Percentiles rank a stretch among this genome's conserved stretches.
Conservation (phyloP, 2,329 filamentous ascomycete genomes). For the Didymella segeticola region DNA sequence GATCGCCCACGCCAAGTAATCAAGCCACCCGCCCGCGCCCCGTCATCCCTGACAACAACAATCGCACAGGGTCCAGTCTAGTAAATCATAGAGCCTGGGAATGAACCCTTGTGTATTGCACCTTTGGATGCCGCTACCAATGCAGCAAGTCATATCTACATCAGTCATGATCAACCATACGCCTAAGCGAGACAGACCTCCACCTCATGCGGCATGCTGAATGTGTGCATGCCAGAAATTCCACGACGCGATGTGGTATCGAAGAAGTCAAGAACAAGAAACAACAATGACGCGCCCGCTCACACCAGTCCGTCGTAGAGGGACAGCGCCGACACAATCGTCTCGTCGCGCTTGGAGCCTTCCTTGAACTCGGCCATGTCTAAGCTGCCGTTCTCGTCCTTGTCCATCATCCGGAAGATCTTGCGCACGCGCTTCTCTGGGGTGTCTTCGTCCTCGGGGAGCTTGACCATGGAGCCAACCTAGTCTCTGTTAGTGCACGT, state of each 20-base stretch:
- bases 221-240: conserved; percentile 38
- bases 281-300: conserved; percentile 30
- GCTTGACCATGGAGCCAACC: conserved; percentile 99
- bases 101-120: conserved; percentile 18
- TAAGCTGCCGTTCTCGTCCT: conserved; percentile 96
- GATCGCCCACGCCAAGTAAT: conserved; percentile 13
- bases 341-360: conserved; percentile 97
- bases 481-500: conserved; percentile 50
- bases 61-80: not conserved
- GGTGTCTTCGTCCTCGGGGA: conserved; percentile 98
- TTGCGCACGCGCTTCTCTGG: conserved; percentile 97
- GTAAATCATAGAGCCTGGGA: not conserved
- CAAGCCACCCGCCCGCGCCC: conserved; percentile 10
- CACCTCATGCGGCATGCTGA: conserved; percentile 41
- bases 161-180: conserved; percentile 41
- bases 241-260: conserved; percentile 51
- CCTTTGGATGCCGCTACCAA: conserved; percentile 10
- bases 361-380: conserved; percentile 99
- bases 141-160: conserved; percentile 41
- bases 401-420: conserved; percentile 99
- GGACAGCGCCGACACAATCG: conserved; percentile 94
- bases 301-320: conserved; percentile 95
- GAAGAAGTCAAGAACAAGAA: conserved; percentile 43
- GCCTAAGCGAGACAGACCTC: conserved; percentile 41
- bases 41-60: not conserved